Evolutionary conservation across 176 grass and related monocot genomes (phyloP).

Genomic region (Juncus effusus): DNA sequence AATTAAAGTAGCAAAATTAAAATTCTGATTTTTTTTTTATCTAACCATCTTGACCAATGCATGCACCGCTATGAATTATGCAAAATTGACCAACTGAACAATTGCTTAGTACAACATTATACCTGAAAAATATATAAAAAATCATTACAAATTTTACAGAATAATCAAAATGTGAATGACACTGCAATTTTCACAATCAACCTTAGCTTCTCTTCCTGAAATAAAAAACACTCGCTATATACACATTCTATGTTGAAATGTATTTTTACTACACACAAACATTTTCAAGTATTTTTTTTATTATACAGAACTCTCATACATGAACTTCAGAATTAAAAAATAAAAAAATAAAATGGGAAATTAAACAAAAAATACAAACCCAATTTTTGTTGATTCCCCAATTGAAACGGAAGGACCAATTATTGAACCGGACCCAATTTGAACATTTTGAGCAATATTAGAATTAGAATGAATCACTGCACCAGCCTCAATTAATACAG

Average conservation of each 20-base stretch:
- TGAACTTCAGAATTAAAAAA: neutral
- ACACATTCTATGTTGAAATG: too few species aligned
- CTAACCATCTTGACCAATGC: constrained; percentile 91
- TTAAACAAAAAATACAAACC: constrained; percentile 31
- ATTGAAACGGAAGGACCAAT: constrained; percentile 63
- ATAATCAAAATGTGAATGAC: neutral
- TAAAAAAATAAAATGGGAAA: too few species aligned
- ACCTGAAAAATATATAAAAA: constrained; percentile 35
- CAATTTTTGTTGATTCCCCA: constrained; percentile 56
- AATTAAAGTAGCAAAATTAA: neutral
- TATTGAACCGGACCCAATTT: constrained; percentile 57
- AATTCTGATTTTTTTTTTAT: neutral
- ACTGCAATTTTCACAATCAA: too few species aligned
- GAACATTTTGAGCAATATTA: constrained; percentile 43
- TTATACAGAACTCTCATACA: neutral
- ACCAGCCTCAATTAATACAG: constrained; percentile 12
- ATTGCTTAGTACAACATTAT: constrained; percentile 73
- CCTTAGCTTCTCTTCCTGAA: neutral
- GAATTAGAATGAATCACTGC: constrained; percentile 24
- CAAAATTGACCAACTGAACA: constrained; percentile 62
- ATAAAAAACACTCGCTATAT: neutral
- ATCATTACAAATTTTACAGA: neutral
- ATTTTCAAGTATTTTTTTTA: neutral
- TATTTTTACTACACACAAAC: too few species aligned
- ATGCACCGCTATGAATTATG: constrained; percentile 67